phyloP scores from a whole-genome alignment of 768 basidiomycete species.

The Suillus clintonianus region DNA sequence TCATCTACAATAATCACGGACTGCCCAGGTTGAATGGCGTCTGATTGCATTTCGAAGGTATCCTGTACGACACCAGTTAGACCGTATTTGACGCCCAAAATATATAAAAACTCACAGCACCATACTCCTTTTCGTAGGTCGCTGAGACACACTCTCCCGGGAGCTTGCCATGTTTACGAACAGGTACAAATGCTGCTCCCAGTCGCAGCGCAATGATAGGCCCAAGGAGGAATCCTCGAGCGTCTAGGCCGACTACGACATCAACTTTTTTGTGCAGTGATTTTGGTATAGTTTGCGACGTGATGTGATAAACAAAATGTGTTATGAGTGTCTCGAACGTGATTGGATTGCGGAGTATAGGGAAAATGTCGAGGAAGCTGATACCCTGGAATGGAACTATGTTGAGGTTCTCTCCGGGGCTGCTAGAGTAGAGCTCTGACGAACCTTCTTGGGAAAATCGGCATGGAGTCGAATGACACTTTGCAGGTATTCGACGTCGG shows the following conservation, averaged over 20 bases:
- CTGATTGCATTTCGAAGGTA: conserved; percentile 93
- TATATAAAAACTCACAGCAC: conserved; percentile 51
- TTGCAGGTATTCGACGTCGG: conserved; percentile 74
- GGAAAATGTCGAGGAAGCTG: conserved; percentile 93
- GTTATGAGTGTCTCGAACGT: conserved; percentile 91
- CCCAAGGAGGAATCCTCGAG: conserved; percentile 92
- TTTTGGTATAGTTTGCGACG: conserved; percentile 69
- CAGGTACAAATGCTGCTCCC: conserved; percentile 94
- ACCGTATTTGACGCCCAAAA: neutral
- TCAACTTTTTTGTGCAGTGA: conserved; percentile 73
- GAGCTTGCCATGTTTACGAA: conserved; percentile 93
- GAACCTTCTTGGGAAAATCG: conserved; percentile 91
- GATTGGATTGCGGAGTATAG: conserved; percentile 82
- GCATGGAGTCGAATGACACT: conserved; percentile 59
- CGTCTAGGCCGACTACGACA: conserved; percentile 93
- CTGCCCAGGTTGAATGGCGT: conserved; percentile 80
- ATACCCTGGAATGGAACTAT: conserved; percentile 63
- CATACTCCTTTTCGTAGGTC: conserved; percentile 92
- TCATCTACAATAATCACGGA: conserved; percentile 91
- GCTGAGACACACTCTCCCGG: conserved; percentile 80
- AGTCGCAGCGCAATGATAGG: conserved; percentile 89
- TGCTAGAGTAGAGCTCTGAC: conserved; percentile 8
- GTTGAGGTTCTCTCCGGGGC: neutral
- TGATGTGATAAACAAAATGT: conserved; percentile 83
- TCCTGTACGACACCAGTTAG: conserved; percentile 53